Percentiles rank a stretch among this genome's conserved stretches.
Conservation (phyloP, 345 rosid genomes). For the Kandelia obovata region DNA sequence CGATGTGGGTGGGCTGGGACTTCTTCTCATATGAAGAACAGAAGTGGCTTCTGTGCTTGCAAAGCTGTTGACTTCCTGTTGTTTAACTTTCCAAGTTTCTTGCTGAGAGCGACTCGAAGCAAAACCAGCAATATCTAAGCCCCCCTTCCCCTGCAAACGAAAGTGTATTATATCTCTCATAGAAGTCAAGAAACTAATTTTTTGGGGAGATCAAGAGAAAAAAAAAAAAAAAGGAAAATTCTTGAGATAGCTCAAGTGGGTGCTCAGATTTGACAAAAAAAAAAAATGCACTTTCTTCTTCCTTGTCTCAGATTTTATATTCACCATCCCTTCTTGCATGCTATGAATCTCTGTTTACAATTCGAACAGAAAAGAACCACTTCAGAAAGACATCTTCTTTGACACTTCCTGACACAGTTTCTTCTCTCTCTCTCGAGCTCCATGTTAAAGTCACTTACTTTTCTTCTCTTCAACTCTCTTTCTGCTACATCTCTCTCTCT, state of each 20-base stretch:
- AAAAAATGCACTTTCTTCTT: slow-evolving; percentile 10
- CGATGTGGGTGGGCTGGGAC: slow-evolving; percentile 62
- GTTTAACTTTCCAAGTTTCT: slow-evolving; percentile 24
- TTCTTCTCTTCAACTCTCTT: slow-evolving; percentile 14
- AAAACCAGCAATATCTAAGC: slow-evolving; percentile 30
- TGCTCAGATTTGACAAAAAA: slow-evolving; percentile 18
- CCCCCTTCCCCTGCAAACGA: slow-evolving; percentile 38
- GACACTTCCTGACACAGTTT: not conserved
- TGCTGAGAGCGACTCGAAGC: slow-evolving; percentile 34
- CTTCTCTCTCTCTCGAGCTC: slow-evolving; percentile 29
- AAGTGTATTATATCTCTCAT: slow-evolving; percentile 36
- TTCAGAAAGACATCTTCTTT: slow-evolving; percentile 12
- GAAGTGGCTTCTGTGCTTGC: slow-evolving; percentile 31
- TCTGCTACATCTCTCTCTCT: slow-evolving; percentile 6
- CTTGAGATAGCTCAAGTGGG: slow-evolving; percentile 4
- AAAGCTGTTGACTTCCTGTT: slow-evolving; percentile 10
- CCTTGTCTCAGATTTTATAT: slow-evolving; percentile 20
- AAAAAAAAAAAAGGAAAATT: slow-evolving; percentile 1
- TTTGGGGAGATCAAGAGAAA: slow-evolving; percentile 11
- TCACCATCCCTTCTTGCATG: slow-evolving; percentile 24
- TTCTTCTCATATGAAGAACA: slow-evolving; percentile 57
- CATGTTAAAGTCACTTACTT: slow-evolving; percentile 12
- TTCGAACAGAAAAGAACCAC: slow-evolving; percentile 25
- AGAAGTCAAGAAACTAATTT: slow-evolving; percentile 1
- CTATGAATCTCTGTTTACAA: slow-evolving; percentile 25